Evolutionary conservation across 495 filamentous ascomycete species (phyloP).

Genomic region (Pseudevernia furfuracea): DNA sequence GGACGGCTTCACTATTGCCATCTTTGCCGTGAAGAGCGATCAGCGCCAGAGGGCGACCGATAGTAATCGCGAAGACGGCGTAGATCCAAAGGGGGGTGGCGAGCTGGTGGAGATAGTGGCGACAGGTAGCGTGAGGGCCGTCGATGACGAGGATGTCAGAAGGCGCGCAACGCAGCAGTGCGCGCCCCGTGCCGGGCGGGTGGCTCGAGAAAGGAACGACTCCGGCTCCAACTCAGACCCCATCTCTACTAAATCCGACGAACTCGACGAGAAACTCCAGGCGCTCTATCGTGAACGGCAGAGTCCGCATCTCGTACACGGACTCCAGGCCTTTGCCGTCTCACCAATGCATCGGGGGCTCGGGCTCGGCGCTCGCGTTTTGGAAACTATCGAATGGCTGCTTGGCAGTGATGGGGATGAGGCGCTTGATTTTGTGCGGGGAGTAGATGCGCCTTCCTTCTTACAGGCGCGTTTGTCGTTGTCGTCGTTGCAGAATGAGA

Average conservation of each 20-base stretch:
- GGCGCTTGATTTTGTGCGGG: neutral
- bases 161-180: neutral
- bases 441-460: neutral
- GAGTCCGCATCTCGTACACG: neutral
- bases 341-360: neutral
- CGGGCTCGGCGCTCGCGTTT: neutral
- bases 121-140: neutral
- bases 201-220: neutral
- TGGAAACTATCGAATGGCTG: neutral
- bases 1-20: neutral
- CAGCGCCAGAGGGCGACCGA: no score
- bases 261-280: neutral
- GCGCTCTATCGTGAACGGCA: neutral
- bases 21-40: neutral
- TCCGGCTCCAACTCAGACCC: neutral
- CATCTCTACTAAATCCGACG: neutral
- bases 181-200: neutral
- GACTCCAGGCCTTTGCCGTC: neutral
- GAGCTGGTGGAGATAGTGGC: neutral
- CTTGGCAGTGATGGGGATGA: neutral
- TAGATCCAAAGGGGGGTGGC: neutral
- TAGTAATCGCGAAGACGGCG: neutral
- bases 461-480: neutral
- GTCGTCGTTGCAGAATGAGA: neutral
- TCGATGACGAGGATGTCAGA: neutral